A percentile compares a stretch with the other conserved stretches of the same genome.
Evolutionary conservation across 73 alveolate genomes (phyloP).

Genomic region (Uronychia binucleata): DNA sequence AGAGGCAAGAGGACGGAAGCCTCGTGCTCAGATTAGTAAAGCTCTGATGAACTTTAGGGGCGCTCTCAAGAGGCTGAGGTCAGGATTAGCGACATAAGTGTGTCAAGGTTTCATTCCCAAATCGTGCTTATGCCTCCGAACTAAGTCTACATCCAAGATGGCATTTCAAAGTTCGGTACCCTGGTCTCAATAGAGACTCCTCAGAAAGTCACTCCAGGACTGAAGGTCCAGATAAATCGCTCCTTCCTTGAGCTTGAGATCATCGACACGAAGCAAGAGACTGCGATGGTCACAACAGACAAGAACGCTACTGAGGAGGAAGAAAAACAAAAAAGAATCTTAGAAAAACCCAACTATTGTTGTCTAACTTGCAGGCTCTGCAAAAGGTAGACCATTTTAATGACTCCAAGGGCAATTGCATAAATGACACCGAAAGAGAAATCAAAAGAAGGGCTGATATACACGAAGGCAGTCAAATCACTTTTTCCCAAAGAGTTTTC

Average conservation of each 20-base stretch:
- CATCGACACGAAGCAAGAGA: neutral
- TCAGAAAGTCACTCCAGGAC: neutral
- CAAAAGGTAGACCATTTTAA: neutral
- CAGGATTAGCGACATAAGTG: slow-evolving; percentile 15
- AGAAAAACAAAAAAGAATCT: neutral
- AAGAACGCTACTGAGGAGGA: neutral
- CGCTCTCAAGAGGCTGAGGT: slow-evolving; percentile 9
- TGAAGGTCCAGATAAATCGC: neutral
- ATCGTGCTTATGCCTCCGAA: neutral
- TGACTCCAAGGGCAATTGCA: neutral
- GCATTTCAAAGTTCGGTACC: neutral
- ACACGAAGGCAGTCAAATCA: neutral
- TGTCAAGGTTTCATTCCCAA: slow-evolving; percentile 7
- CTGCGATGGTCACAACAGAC: no score
- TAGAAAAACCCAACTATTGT: no score
- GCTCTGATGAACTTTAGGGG: neutral
- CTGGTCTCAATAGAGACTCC: neutral
- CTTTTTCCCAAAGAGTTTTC: neutral
- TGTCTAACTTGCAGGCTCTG: neutral
- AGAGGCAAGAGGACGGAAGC: neutral
- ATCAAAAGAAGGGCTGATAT: neutral
- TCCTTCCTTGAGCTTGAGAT: neutral
- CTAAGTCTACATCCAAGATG: neutral
- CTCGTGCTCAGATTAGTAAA: neutral
- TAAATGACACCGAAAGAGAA: neutral